Percentiles rank a stretch among this genome's conserved stretches.
Conservation (phyloP, 345 rosid genomes). For the thale cress (Arabidopsis thaliana) region DNA sequence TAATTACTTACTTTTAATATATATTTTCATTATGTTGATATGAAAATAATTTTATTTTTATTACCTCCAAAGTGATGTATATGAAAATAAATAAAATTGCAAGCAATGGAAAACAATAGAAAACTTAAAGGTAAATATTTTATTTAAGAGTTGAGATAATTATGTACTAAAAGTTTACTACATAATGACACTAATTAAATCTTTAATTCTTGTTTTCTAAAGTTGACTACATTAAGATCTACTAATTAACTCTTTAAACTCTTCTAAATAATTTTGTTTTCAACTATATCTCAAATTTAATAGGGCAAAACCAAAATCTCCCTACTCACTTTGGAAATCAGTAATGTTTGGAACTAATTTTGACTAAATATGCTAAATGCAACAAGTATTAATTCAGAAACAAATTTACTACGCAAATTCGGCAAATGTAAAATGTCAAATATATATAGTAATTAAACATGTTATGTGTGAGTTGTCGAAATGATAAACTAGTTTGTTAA, state of each 20-base stretch:
- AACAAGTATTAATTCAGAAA: slow-evolving; percentile 9
- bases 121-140: not conserved
- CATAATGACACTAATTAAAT: not conserved
- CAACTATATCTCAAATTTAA: slow-evolving; percentile 14
- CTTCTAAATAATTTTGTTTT: not conserved
- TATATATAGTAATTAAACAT: not conserved
- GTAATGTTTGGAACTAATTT: not conserved
- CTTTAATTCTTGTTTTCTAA: not conserved
- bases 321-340: slow-evolving; percentile 10
- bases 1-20: not conserved
- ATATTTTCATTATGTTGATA: not conserved
- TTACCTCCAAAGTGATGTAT: not conserved
- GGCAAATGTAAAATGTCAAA: not conserved
- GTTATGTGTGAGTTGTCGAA: not conserved
- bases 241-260: not conserved
- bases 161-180: not conserved
- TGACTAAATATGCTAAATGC: not conserved
- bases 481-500: slow-evolving; percentile 6
- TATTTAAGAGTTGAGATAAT: not conserved
- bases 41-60: not conserved
- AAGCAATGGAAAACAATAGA: not conserved
- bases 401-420: not conserved
- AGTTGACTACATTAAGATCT: slow-evolving; percentile 4
- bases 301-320: not conserved
- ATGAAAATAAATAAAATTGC: not conserved